Evolutionary conservation across 805 yeast genomes (phyloP).

Genomic region (Wickerhamiella australiensis): DNA sequence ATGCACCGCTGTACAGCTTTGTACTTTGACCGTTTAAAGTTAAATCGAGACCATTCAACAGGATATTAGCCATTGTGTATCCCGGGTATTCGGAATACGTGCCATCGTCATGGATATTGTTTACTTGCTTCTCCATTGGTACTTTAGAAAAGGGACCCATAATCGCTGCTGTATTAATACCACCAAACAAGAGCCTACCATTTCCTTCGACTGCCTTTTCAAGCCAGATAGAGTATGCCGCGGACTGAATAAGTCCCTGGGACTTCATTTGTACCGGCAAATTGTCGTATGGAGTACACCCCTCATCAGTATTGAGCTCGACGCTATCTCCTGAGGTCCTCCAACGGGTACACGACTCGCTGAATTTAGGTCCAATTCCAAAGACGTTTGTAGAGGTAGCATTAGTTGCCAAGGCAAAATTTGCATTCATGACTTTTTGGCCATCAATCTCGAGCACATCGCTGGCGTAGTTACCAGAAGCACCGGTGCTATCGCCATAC

Average conservation of each 20-base stretch:
- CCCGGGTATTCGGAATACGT: background rate
- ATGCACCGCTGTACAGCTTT: background rate
- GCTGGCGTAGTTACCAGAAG: conserved; percentile 46
- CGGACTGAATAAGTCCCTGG: background rate
- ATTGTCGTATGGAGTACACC: conserved; percentile 8
- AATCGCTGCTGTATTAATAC: background rate
- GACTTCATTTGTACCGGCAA: background rate
- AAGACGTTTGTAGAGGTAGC: conserved; percentile 44
- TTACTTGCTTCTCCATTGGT: background rate
- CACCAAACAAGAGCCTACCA: conserved; percentile 5
- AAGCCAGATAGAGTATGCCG: conserved; percentile 6
- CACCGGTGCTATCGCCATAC: conserved; percentile 21
- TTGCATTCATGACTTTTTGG: conserved; percentile 30
- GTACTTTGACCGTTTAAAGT: background rate
- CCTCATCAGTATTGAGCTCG: background rate
- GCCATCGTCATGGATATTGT: background rate
- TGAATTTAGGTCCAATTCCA: conserved; percentile 28
- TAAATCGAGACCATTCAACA: background rate
- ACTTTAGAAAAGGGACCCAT: background rate
- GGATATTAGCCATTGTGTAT: background rate
- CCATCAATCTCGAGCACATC: conserved; percentile 44
- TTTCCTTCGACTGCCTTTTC: background rate
- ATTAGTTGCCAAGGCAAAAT: conserved; percentile 57
- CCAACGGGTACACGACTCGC: conserved; percentile 23
- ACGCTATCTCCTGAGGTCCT: background rate